Base-by-base conservation (phyloP, 2,329 filamentous ascomycete species). In the Zymoseptoria passerinii region DNA sequence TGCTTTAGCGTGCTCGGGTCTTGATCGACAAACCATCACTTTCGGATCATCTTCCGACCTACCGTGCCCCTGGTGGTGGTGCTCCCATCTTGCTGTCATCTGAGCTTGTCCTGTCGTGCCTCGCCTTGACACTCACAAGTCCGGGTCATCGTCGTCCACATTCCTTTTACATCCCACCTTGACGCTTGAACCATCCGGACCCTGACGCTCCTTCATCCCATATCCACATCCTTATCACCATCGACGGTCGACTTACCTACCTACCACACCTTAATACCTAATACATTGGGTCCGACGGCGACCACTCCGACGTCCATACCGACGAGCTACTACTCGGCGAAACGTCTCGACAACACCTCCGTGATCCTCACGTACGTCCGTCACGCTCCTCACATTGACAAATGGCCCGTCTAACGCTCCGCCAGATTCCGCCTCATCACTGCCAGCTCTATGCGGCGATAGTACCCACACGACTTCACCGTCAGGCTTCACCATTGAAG, bases 141-240 rank as follows among this genome's bases (percentile, higher is more conserved):
- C 57, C 54, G 63, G 61, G 61, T 60, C 68, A 63, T 61, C 64
- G 61, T 65, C 67, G 64, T 64, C 62, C 62, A 67, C 65, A 58
- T 60, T 71, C 69, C 60, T 70, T 70, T 44, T 67, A 66, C 67
- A 66, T 67, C 68, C 68, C 64, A 68, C 69, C 35, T 67, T 58
- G 65, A 67, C 67, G 67, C 66, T 63, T 60, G 65, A 62, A 60
- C 67, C 28, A 52, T 18, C 50, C 63, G 62, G 66, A 68, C 66
- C 69, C 64, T 68, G 67, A 64, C 54, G 54, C 23, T 56, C 61
- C 52, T 59, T 53, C 58, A 54, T 53, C 59, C 54, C 61, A 64
- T 57, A 56, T 63, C 59, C 49, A n/a, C 60, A 66, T 63, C 61
- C 60, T 59, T 64, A 64, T 60, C n/a, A 57, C 60, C 53, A 63